Conservation (phyloP, 1,284 basidiomycete species). For the Microbotryomycetes sp. region DNA sequence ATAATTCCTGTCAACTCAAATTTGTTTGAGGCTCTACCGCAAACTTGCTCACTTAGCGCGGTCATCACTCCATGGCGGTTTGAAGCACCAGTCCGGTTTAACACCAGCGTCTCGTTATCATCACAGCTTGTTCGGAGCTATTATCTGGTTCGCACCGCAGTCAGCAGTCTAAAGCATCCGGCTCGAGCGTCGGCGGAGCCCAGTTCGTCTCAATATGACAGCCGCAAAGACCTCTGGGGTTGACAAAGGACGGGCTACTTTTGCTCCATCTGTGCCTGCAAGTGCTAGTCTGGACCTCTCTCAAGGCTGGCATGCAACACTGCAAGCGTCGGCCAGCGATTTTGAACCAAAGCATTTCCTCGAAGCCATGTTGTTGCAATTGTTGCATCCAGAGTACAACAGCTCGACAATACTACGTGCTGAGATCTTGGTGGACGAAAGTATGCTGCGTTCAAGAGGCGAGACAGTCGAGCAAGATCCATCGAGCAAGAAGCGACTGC, state of each 20-base stretch:
- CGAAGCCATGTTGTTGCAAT: conserved; percentile 41
- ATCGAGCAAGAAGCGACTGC: not conserved
- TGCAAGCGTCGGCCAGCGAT: not conserved
- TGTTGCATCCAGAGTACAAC: conserved; percentile 75
- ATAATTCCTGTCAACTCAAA: too few relatives aligned
- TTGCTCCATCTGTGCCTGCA: not conserved
- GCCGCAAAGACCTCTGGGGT: not conserved
- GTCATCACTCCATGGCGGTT: not conserved
- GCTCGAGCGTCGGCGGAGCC: not conserved
- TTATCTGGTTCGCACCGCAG: too few relatives aligned
- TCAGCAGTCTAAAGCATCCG: not conserved
- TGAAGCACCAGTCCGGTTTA: not conserved
- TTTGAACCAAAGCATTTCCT: conserved; percentile 8
- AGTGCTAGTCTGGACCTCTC: not conserved
- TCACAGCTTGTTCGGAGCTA: too few relatives aligned
- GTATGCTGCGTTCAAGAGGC: not conserved
- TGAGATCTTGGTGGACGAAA: conserved; percentile 53
- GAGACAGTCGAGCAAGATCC: not conserved
- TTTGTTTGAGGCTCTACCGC: too few relatives aligned
- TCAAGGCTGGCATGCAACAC: not conserved
- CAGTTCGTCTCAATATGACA: not conserved
- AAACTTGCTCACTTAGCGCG: not conserved
- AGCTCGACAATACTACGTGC: conserved; percentile 72
- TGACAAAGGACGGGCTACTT: not conserved
- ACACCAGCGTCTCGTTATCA: not conserved